Conservation (phyloP, 345 rosid genomes). For the Bruguiera gymnorhiza region DNA sequence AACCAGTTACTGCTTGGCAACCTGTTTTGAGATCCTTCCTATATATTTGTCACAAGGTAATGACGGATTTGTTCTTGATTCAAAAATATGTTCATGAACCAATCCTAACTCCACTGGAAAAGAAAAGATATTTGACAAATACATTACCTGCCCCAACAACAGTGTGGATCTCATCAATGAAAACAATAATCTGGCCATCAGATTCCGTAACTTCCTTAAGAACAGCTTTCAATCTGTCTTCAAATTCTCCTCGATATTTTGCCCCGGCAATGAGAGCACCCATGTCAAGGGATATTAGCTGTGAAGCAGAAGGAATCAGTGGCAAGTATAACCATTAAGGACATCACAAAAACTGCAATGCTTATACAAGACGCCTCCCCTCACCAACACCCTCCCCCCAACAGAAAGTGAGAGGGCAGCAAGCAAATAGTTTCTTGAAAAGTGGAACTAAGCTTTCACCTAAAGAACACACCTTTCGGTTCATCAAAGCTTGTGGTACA, state of each 20-base stretch:
- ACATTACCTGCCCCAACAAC: conserved; percentile 96
- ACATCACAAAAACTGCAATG: neutral
- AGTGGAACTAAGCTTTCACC: conserved; percentile 9
- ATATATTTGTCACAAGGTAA: neutral
- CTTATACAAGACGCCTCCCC: neutral
- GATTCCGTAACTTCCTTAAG: conserved; percentile 94
- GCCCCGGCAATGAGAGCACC: conserved; percentile 99
- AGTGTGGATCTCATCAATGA: conserved; percentile 98
- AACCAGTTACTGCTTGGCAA: neutral
- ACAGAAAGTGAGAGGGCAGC: neutral
- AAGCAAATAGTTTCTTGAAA: neutral
- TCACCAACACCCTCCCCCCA: neutral
- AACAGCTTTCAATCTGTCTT: conserved; percentile 97
- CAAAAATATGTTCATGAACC: neutral
- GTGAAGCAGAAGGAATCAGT: conserved; percentile 12
- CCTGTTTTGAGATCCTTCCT: too few species aligned
- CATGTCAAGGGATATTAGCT: conserved; percentile 98
- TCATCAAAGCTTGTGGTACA: conserved; percentile 98
- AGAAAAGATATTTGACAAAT: neutral
- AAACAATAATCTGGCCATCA: conserved; percentile 85
- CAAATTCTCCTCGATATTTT: conserved; percentile 95
- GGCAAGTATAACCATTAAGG: neutral
- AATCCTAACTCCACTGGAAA: neutral
- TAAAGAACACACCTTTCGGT: conserved; percentile 64
- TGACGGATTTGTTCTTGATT: neutral